Evolutionary conservation across 352 stramenopile genomes (phyloP).

Genomic region (Pythium sukuiense): DNA sequence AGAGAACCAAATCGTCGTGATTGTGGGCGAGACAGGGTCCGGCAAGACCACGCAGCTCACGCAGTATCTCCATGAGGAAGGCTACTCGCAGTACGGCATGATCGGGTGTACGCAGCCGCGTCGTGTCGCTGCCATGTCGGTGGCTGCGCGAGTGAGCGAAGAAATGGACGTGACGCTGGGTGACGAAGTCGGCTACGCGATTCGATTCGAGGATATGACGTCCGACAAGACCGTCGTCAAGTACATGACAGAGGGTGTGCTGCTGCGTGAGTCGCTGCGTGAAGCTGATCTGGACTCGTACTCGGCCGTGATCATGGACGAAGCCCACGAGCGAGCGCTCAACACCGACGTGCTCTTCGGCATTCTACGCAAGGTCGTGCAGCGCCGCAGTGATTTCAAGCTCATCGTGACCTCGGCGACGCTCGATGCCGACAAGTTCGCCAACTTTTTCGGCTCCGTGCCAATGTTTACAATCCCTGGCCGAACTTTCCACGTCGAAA

Average conservation of each 20-base stretch:
- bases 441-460: conserved; percentile 95
- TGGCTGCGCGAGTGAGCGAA: conserved; percentile 97
- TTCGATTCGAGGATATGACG: conserved; percentile 95
- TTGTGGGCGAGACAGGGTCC: conserved; percentile 97
- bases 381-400: conserved; percentile 89
- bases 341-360: conserved; percentile 95
- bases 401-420: conserved; percentile 95
- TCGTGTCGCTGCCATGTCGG: conserved; percentile 98
- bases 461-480: conserved; percentile 97
- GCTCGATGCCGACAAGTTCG: conserved; percentile 97
- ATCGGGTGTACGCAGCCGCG: conserved; percentile 98
- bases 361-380: conserved; percentile 90
- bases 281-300: conserved; percentile 89
- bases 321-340: conserved; percentile 93
- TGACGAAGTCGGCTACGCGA: conserved; percentile 90
- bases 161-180: conserved; percentile 95
- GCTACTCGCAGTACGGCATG: conserved; percentile 87
- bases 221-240: conserved; percentile 96
- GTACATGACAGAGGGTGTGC: conserved; percentile 94
- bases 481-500: conserved; percentile 84
- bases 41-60: conserved; percentile 99
- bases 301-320: conserved; percentile 92
- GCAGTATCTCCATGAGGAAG: conserved; percentile 93
- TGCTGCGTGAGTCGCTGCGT: conserved; percentile 93
- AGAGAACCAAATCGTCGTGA: conserved; percentile 98